Percentiles rank a stretch among this genome's conserved stretches.
Evolutionary conservation across 2,329 filamentous ascomycete species (phyloP).

Genomic region (Pseudogymnoascus sp.): DNA sequence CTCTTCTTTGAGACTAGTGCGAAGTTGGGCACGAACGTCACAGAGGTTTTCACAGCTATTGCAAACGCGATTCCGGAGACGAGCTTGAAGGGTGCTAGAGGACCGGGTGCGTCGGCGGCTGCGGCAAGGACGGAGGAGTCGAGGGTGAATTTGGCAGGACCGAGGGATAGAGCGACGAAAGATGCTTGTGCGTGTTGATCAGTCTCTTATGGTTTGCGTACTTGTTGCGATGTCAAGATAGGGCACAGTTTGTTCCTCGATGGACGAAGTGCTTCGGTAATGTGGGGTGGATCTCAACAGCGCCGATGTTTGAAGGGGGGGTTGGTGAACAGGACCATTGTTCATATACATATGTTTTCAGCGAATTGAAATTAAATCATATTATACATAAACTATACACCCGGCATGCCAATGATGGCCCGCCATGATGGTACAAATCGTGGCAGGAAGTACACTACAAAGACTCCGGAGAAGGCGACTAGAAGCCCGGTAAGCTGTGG

Average conservation of each 20-base stretch:
- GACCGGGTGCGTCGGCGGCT: slow-evolving; percentile 50
- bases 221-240: slow-evolving; percentile 1
- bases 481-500: slow-evolving; percentile 39
- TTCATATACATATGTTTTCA: slow-evolving; percentile 6
- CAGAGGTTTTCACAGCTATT: slow-evolving; percentile 95
- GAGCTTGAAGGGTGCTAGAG: slow-evolving; percentile 79
- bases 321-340: background rate
- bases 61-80: slow-evolving; percentile 97
- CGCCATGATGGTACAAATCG: slow-evolving; percentile 35
- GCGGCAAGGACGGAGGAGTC: slow-evolving; percentile 49
- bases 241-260: slow-evolving; percentile 14
- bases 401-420: slow-evolving; percentile 37
- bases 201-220: background rate
- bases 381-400: slow-evolving; percentile 23
- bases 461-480: slow-evolving; percentile 39
- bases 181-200: slow-evolving; percentile 80
- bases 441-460: slow-evolving; percentile 42
- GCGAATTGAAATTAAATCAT: slow-evolving; percentile 8
- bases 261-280: background rate
- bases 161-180: slow-evolving; percentile 67
- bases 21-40: slow-evolving; percentile 90
- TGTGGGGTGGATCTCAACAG: background rate
- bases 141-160: slow-evolving; percentile 73
- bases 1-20: slow-evolving; percentile 98
- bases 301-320: background rate